Evolutionary conservation across 2,329 filamentous ascomycete genomes (phyloP).

Genomic region (Grosmannia serpens): DNA sequence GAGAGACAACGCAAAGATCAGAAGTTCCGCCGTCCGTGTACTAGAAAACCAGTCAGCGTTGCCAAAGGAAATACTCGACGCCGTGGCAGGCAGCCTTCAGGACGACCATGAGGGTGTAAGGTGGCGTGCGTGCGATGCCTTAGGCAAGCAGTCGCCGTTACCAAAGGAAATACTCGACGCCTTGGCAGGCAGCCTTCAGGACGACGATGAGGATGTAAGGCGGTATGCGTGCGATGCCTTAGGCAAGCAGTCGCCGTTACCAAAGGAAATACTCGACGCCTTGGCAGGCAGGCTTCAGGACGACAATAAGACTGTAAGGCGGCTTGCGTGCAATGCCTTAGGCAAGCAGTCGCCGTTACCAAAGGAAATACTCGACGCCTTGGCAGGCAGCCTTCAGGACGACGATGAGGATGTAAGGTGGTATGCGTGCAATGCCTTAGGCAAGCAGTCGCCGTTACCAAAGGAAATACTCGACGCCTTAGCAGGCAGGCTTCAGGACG

Average conservation of each 20-base stretch:
- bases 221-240: neutral
- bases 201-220: neutral
- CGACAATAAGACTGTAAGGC: neutral
- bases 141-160: neutral
- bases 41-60: no score
- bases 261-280: neutral
- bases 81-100: neutral
- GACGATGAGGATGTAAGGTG: neutral
- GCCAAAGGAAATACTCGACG: no score
- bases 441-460: neutral
- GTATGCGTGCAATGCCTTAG: neutral
- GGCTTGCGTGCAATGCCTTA: neutral
- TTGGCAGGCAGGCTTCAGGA: neutral
- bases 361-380: neutral
- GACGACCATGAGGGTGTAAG: neutral
- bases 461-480: neutral
- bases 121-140: neutral
- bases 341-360: neutral
- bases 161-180: neutral
- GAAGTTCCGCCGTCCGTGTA: no score
- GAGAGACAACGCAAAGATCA: no score
- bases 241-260: neutral
- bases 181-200: neutral
- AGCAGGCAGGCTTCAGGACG: neutral
- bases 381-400: neutral